phyloP scores from a whole-genome alignment of 2,329 filamentous ascomycete species.

The Paramyrothecium roridum region DNA sequence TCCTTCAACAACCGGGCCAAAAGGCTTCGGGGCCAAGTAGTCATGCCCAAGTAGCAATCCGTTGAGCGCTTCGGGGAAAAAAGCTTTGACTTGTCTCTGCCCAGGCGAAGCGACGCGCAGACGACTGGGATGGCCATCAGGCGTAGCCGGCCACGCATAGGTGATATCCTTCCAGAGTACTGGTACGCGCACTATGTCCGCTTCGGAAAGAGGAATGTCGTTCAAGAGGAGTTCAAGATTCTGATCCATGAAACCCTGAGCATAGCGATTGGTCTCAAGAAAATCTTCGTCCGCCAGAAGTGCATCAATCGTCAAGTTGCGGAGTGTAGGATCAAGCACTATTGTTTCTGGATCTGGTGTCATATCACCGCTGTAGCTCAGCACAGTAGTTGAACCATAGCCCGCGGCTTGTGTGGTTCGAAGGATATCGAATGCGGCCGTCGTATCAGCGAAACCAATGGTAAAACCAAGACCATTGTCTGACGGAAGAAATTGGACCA shows the following conservation, averaged over 20 bases:
- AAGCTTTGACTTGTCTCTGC: constrained; percentile 7
- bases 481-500: constrained; percentile 22
- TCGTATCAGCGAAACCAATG: constrained; percentile 17
- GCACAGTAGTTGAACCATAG: constrained; percentile 12
- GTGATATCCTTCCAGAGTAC: constrained; percentile 11
- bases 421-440: constrained; percentile 18
- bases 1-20: constrained; percentile 15
- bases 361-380: constrained; percentile 4
- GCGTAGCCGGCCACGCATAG: constrained; percentile 1
- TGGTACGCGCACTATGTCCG: constrained; percentile 18
- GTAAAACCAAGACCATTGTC: constrained; percentile 19
- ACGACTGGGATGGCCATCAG: background rate
- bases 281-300: constrained; percentile 9
- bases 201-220: constrained; percentile 15
- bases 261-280: constrained; percentile 5
- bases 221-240: constrained; percentile 14
- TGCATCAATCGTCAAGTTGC: constrained; percentile 7
- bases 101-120: background rate
- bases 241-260: constrained; percentile 9
- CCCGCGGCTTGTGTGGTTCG: constrained; percentile 14
- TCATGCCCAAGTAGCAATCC: constrained; percentile 13
- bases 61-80: constrained; percentile 16
- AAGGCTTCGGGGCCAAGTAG: constrained; percentile 18
- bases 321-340: constrained; percentile 3
- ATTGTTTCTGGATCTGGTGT: constrained; percentile 3